These are phyloP conservation scores for Termitomyces sp. DNA, from an alignment of 768 basidiomycete genomes.

Conservation along the genomic window DNA sequence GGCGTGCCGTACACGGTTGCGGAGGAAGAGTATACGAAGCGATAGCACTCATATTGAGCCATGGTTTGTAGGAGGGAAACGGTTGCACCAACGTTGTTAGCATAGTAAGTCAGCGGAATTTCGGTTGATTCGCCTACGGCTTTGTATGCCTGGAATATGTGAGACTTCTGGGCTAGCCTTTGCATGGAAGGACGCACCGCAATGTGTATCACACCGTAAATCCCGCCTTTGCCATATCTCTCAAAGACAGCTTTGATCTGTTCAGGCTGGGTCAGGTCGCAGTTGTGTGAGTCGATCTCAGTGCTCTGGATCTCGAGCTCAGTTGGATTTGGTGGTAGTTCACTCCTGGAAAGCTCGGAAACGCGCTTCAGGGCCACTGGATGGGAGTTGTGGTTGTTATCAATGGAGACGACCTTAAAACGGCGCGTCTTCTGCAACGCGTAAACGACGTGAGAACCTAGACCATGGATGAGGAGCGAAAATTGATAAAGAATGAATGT, in stretches of 20 bases:
- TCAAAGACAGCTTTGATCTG: conserved; percentile 78
- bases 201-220: conserved; percentile 96
- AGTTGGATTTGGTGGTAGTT: conserved; percentile 60
- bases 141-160: conserved; percentile 73
- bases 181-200: conserved; percentile 45
- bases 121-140: conserved; percentile 96
- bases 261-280: conserved; percentile 69
- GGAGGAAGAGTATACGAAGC: conserved; percentile 95
- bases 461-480: conserved; percentile 8
- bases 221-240: conserved; percentile 79
- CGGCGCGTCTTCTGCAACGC: conserved; percentile 77
- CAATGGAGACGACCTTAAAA: conserved; percentile 91
- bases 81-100: conserved; percentile 90
- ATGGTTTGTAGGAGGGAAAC: conserved; percentile 82
- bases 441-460: conserved; percentile 93
- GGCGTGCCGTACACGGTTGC: conserved; percentile 98
- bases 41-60: conserved; percentile 75
- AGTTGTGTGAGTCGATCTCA: conserved; percentile 60
- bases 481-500: not conserved
- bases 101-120: conserved; percentile 89
- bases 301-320: conserved; percentile 66
- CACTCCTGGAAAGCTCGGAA: conserved; percentile 69
- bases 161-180: not conserved
- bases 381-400: conserved; percentile 93
- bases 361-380: conserved; percentile 71